Evolutionary conservation across 805 yeast genomes (phyloP).

Genomic region (Wickerhamomyces mucosus): DNA sequence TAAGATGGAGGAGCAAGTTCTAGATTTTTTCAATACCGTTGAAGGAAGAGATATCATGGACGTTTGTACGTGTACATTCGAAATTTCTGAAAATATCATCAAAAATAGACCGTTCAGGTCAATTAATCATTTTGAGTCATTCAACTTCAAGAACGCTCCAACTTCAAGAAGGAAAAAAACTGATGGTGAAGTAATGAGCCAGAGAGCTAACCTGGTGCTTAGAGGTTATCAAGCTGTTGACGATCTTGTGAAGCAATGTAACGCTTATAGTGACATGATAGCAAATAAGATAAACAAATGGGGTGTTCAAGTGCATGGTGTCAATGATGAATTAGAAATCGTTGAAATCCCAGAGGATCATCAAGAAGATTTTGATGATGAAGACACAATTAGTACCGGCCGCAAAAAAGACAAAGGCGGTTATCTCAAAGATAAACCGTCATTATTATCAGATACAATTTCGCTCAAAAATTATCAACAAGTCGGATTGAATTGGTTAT

Average conservation of each 20-base stretch:
- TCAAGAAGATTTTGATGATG: constrained; percentile 23
- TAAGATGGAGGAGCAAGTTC: constrained; percentile 36
- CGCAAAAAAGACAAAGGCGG: constrained; percentile 15
- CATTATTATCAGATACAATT: constrained; percentile 49
- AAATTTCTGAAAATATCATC: constrained; percentile 55
- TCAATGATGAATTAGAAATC: constrained; percentile 54
- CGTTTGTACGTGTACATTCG: constrained; percentile 61
- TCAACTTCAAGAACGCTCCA: constrained; percentile 35
- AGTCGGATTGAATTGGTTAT: constrained; percentile 94
- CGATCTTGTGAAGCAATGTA: constrained; percentile 77
- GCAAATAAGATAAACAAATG: constrained; percentile 67
- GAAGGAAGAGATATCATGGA: constrained; percentile 70
- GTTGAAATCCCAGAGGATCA: constrained; percentile 34
- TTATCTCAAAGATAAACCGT: constrained; percentile 68
- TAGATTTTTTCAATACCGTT: constrained; percentile 74
- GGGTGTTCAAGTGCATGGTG: constrained; percentile 76
- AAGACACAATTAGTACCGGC: constrained; percentile 23
- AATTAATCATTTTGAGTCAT: constrained; percentile 48
- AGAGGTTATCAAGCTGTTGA: constrained; percentile 93
- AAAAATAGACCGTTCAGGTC: constrained; percentile 58
- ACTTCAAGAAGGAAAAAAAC: constrained; percentile 37
- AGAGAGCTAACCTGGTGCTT: constrained; percentile 57
- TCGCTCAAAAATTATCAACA: constrained; percentile 84
- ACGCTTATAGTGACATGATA: constrained; percentile 63
- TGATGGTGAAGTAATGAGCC: constrained; percentile 67